Base-by-base conservation (phyloP, 2,329 filamentous ascomycete genomes). In the Byssochlamys sp. region DNA sequence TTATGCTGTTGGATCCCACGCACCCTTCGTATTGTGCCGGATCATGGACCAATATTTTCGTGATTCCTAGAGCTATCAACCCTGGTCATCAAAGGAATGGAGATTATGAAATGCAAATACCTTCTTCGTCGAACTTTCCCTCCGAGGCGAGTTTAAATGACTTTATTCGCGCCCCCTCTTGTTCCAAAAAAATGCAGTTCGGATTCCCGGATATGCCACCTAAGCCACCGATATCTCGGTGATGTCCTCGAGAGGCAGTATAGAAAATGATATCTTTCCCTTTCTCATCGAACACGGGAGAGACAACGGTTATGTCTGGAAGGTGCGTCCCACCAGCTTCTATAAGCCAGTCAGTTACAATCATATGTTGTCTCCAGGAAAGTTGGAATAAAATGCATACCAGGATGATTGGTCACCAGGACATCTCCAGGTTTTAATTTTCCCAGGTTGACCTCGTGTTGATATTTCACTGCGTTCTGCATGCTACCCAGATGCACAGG, bases 401-500 rank as follows among this genome's bases (percentile, higher is more conserved):
- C 86, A 0, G 88, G 88, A 65, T 91, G 88, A 63, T 92, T 92
- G 0, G 87, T 86, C 7, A 90, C 85, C 52, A 92, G 80, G 0
- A 91, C 88, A 68, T 92, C 88, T 28, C 88, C 88, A 53, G 81
- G 84, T 62, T 87, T 85, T 33, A 91, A 75, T 62, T 85, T 87
- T n/a, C 85, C 87, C 63, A 82, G 79, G 86, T 87, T 91, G 48
- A 89, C 86, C 61, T 86, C 81, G 2, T 87, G 84, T 73, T 91
- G 88, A 53, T 86, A 86, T 56, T 81, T 80, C 2, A 91, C 87
- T 58, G 88, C 90, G 2, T 86, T 90, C 6, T 84, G 87, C 88
- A 91, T 90, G 57, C 85, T 88, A 14, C 88, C 89, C 3, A 92
- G 75, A 67, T 91, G 88, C 1, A 91, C 88, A 0, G 89, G 89